These are phyloP conservation scores for Mycena vitilis DNA, from an alignment of 768 basidiomycete genomes.

Conservation along the genomic window DNA sequence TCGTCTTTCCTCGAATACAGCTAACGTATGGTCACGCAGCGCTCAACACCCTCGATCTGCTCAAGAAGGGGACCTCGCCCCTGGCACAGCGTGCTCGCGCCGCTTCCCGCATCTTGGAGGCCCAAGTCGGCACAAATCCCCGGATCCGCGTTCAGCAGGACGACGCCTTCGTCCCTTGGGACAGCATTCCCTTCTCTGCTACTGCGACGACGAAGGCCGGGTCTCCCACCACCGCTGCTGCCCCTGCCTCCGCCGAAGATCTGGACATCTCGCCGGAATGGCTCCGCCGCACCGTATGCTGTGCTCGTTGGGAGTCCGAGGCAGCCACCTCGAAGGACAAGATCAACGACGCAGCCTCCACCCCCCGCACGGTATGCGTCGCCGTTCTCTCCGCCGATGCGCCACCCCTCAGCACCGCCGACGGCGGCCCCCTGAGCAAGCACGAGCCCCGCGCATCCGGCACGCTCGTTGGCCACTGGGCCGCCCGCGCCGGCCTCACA, in stretches of 20 bases:
- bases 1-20: conserved; percentile 5
- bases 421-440: conserved; percentile 66
- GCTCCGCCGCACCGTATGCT: conserved; percentile 87
- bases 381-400: conserved; percentile 45
- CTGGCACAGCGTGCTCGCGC: conserved; percentile 87
- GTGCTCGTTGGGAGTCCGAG: conserved; percentile 80
- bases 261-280: conserved; percentile 75
- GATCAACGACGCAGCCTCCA: conserved; percentile 8
- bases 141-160: conserved; percentile 87
- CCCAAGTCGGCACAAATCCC: conserved; percentile 84
- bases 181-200: conserved; percentile 64
- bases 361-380: conserved; percentile 41
- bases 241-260: conserved; percentile 37
- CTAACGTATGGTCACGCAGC: conserved; percentile 55
- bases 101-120: conserved; percentile 90
- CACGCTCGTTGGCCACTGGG: conserved; percentile 74
- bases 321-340: conserved; percentile 51
- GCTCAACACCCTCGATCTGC: conserved; percentile 89
- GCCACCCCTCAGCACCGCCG: conserved; percentile 66
- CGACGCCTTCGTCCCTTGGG: conserved; percentile 87
- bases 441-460: conserved; percentile 77
- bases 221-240: conserved; percentile 36
- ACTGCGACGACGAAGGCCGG: conserved; percentile 27
- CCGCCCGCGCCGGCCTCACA: conserved; percentile 67
- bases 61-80: conserved; percentile 88